A percentile compares a stretch with the other conserved stretches of the same genome.
Conservation (phyloP, 2,329 filamentous ascomycete genomes). For the Whalleya microplaca region DNA sequence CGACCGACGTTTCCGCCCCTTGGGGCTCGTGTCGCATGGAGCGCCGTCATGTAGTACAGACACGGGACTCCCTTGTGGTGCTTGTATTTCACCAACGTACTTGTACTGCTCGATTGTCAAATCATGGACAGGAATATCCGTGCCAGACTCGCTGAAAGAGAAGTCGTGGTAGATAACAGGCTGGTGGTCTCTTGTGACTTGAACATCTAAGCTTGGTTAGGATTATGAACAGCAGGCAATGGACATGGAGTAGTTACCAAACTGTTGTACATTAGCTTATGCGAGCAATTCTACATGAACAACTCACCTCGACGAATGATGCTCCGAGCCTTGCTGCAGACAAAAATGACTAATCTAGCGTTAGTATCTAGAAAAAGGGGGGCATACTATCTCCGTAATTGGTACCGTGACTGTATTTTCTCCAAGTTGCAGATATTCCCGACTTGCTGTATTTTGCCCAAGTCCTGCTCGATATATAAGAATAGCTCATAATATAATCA, state of each 20-base stretch:
- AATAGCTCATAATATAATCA: not conserved
- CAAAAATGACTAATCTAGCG: conserved; percentile 35
- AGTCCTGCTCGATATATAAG: not conserved
- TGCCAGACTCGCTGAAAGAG: conserved; percentile 45
- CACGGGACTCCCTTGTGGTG: conserved; percentile 10
- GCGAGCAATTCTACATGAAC: not conserved
- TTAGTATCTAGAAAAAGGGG: not conserved
- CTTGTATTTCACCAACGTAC: conserved; percentile 34
- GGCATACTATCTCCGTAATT: not conserved
- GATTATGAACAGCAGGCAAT: not conserved
- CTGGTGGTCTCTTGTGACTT: conserved; percentile 45
- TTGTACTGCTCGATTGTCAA: conserved; percentile 44
- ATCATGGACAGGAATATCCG: conserved; percentile 45
- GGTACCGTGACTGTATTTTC: conserved; percentile 40
- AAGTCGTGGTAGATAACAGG: conserved; percentile 49
- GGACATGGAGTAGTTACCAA: not conserved
- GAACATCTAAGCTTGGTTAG: conserved; percentile 41
- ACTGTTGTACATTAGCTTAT: not conserved
- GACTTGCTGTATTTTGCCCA: conserved; percentile 35
- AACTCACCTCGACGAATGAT: conserved; percentile 40
- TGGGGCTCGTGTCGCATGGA: not conserved
- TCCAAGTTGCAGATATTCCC: conserved; percentile 40
- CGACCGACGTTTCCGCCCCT: conserved; percentile 21
- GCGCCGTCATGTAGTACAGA: not conserved
- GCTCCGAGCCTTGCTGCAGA: conserved; percentile 40